phyloP scores from a whole-genome alignment of 2,329 filamentous ascomycete species.

The Apiospora koreana region DNA sequence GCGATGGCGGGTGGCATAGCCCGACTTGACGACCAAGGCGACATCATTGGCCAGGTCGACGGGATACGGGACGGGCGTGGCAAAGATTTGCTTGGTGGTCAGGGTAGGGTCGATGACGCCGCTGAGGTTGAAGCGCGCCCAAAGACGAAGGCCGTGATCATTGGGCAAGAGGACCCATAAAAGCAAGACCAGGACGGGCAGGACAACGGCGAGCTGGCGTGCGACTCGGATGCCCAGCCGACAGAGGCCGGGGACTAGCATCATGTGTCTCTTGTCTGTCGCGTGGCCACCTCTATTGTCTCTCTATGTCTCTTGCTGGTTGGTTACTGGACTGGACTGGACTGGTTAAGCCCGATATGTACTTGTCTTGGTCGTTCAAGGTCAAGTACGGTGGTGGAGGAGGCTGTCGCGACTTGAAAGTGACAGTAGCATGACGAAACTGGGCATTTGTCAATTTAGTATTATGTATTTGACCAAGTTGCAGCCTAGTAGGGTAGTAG shows the following conservation, averaged over 20 bases:
- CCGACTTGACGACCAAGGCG: conserved; percentile 9
- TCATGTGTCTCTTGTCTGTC: no score
- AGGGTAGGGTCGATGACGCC: neutral
- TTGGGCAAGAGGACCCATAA: conserved; percentile 5
- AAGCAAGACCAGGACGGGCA: neutral
- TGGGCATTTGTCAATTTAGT: neutral
- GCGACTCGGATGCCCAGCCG: neutral
- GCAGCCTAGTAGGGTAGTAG: neutral
- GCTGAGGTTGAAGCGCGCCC: conserved; percentile 8
- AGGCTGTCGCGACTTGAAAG: neutral
- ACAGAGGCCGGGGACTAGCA: neutral
- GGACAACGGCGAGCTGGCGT: neutral
- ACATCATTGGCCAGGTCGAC: neutral
- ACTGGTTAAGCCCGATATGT: neutral
- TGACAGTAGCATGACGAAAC: neutral
- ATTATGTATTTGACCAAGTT: neutral
- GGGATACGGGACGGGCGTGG: neutral
- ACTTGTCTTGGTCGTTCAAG: neutral
- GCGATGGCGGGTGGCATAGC: conserved; percentile 1
- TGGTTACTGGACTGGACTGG: neutral
- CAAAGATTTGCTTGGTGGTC: neutral
- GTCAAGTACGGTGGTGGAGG: neutral
- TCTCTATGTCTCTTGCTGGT: neutral
- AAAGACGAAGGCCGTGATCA: neutral
- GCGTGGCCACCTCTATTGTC: neutral